Evolutionary conservation across 169 alveolate genomes (phyloP), one percentile per base, ranked within the genome.

Genomic region (Fabrea salina): DNA sequence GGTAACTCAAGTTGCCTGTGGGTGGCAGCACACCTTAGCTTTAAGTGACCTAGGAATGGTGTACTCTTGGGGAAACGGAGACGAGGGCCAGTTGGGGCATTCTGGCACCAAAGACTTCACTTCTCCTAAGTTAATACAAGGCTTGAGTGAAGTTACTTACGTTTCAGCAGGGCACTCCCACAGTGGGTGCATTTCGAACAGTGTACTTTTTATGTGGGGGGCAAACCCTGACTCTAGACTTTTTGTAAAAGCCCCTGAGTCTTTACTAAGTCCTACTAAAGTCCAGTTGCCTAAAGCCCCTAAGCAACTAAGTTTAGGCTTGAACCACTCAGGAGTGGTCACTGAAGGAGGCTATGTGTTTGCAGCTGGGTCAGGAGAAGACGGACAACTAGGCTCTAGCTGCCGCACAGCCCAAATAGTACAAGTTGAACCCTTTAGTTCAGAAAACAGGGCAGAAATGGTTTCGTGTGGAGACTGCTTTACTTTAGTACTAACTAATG

Each of bases 31-130:
- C 44, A 80, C 91, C 27, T n/a, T 83, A 2, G 89, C 90, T 49
- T 19, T 83, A 1, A 59, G 80, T 44, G 44, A 30, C 27, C 53
- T 58, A 5, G 94, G 94, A n/a, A 56, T 79, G 40, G 89, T 75
- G 13, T 89, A 56, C 50, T 19, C 82, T 4, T 89, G 94, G 94
- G 94, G 94, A 6, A 30, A 70, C n/a, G 86, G 87, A 0, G 74
- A 71, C 6, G 75, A 53, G 39, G 92, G 92, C 7, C 83, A 85
- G 27, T 70, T 89, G 13, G 94, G 92, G 4, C 39, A 71, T 25
- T 44, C 53, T 11, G 22, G 16, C 22, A 44, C 11, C 11, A 44
- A 16, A 44, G 53, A 11, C 11, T 44, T 44, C 16, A 44, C 11
- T 44, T 11, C 53, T 44, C 53, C 53, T 44, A 44, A 11, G 11